Evolutionary conservation across 148 eudicot species (phyloP).

Genomic region (Rhododendron williamsianum): DNA sequence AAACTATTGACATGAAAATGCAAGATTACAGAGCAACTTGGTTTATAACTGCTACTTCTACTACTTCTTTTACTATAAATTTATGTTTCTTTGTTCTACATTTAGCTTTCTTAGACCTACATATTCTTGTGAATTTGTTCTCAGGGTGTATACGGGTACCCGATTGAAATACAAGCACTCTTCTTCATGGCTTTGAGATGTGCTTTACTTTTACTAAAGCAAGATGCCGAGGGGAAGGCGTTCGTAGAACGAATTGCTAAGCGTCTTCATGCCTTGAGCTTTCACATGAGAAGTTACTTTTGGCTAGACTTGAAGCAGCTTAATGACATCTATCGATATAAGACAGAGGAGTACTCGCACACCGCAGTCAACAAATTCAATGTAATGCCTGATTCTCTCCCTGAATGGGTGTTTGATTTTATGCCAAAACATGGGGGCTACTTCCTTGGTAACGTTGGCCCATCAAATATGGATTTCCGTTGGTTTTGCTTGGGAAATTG

Average conservation of each 20-base stretch:
- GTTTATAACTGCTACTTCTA: background rate
- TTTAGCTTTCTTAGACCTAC: background rate
- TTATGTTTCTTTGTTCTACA: background rate
- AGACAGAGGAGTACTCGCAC: constrained; percentile 86
- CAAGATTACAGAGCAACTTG: background rate
- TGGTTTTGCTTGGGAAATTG: constrained; percentile 97
- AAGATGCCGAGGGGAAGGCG: constrained; percentile 72
- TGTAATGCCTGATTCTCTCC: constrained; percentile 92
- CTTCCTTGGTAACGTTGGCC: constrained; percentile 83
- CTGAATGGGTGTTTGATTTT: constrained; percentile 92
- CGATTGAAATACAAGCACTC: constrained; percentile 91
- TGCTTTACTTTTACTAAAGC: constrained; percentile 64
- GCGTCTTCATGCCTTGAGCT: constrained; percentile 79
- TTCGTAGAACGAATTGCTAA: constrained; percentile 59
- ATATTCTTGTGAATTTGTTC: constrained; percentile 5
- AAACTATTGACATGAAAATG: background rate
- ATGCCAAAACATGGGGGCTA: constrained; percentile 84
- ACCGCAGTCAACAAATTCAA: constrained; percentile 86
- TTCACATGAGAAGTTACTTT: constrained; percentile 82
- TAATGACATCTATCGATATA: constrained; percentile 76
- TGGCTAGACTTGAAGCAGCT: constrained; percentile 87
- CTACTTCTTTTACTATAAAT: background rate
- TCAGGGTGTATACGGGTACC: constrained; percentile 96
- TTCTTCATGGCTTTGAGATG: constrained; percentile 94
- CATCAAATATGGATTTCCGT: constrained; percentile 84